Conservation (phyloP, 768 basidiomycete genomes). For the Leccinellum albellum region DNA sequence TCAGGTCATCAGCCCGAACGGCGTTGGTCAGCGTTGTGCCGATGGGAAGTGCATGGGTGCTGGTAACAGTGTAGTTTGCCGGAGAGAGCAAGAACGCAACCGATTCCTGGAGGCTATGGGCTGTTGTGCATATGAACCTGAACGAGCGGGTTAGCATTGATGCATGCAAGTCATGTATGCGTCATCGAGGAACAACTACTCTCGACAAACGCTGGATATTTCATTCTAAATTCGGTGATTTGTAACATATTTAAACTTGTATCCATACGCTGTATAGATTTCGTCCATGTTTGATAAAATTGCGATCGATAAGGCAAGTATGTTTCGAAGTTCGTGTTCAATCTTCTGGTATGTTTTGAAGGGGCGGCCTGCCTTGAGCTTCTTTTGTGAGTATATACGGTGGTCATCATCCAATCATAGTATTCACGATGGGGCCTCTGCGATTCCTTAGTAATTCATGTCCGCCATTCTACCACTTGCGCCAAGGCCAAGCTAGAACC, state of each 20-base stretch:
- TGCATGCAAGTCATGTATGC: background rate
- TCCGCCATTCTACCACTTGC: too few species aligned
- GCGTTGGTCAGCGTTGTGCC: slow-evolving; percentile 24
- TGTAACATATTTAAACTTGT: background rate
- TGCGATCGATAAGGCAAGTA: too few species aligned
- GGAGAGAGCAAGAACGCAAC: slow-evolving; percentile 40
- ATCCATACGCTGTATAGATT: background rate
- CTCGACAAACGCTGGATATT: background rate
- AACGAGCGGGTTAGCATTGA: background rate
- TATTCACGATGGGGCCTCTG: too few species aligned
- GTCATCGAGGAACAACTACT: background rate
- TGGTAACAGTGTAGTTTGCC: slow-evolving; percentile 36
- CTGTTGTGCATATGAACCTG: slow-evolving; percentile 46
- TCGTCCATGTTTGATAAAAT: background rate
- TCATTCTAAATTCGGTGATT: background rate
- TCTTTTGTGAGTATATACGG: too few species aligned
- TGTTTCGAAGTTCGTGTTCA: too few species aligned
- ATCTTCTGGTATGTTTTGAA: too few species aligned
- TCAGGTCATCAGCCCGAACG: slow-evolving; percentile 3
- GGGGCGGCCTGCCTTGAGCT: too few species aligned
- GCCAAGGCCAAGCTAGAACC: too few species aligned
- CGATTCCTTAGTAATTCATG: too few species aligned
- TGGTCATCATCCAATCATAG: too few species aligned
- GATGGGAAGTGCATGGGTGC: slow-evolving; percentile 40
- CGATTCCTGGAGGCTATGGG: slow-evolving; percentile 43